These are phyloP conservation scores for Spathaspora arborariae DNA, from an alignment of 805 yeast species.

Conservation along the genomic window DNA sequence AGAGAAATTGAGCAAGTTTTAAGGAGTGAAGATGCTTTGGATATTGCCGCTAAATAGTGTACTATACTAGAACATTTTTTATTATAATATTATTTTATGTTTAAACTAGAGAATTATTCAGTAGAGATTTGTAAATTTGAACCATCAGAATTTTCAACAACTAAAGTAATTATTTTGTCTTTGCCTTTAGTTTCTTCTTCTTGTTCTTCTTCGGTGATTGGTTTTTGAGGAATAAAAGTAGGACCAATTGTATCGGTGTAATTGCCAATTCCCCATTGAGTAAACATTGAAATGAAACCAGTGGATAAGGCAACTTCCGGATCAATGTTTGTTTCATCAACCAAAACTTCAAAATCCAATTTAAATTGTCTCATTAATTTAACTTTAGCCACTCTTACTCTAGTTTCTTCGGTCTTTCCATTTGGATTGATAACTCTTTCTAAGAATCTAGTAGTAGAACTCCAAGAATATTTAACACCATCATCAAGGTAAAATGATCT, in stretches of 20 bases:
- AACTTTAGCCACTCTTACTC: constrained; percentile 53
- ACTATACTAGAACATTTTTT: constrained; percentile 2
- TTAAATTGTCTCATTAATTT: constrained; percentile 55
- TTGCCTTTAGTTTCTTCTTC: too few species aligned
- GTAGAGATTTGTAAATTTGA: background rate
- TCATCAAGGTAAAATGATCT: constrained; percentile 49
- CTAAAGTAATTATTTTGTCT: constrained; percentile 1
- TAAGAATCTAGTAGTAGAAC: constrained; percentile 46
- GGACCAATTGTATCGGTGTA: constrained; percentile 54
- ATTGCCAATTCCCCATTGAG: constrained; percentile 64
- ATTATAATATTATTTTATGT: background rate
- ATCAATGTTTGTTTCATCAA: constrained; percentile 47
- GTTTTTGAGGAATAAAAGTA: constrained; percentile 25
- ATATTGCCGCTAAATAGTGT: constrained; percentile 8
- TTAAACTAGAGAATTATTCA: background rate
- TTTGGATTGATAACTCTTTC: constrained; percentile 53
- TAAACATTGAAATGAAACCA: constrained; percentile 57
- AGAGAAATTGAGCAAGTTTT: constrained; percentile 63
- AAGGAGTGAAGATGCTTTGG: constrained; percentile 60
- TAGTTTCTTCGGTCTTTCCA: constrained; percentile 52
- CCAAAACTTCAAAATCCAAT: constrained; percentile 54
- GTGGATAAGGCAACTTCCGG: constrained; percentile 55
- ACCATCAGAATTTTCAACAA: background rate
- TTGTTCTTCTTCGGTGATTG: constrained; percentile 9
- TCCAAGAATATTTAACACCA: constrained; percentile 57